phyloP scores from a whole-genome alignment of 176 grass and related monocot species.

The Aegilops speltoides region DNA sequence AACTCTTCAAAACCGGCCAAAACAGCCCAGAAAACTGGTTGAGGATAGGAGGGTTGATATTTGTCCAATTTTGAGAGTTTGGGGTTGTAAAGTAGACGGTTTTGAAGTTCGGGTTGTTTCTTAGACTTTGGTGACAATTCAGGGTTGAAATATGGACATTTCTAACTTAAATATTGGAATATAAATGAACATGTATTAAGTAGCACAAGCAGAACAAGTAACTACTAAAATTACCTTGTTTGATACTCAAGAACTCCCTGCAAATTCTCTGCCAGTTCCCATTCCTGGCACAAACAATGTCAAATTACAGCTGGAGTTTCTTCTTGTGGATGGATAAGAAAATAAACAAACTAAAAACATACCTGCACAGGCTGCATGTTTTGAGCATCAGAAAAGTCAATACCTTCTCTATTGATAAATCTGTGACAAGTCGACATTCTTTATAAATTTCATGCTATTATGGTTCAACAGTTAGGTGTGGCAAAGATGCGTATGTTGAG shows the following conservation, averaged over 20 bases:
- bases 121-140: no score
- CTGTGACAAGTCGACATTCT: constrained; percentile 46
- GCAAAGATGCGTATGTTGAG: no score
- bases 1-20: no score
- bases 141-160: no score
- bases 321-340: constrained; percentile 26
- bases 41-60: no score
- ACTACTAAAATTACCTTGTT: constrained; percentile 60
- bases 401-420: constrained; percentile 97
- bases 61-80: no score
- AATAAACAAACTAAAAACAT: constrained; percentile 12
- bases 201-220: background rate
- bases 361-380: constrained; percentile 99
- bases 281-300: constrained; percentile 69
- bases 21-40: no score
- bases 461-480: background rate
- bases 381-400: constrained; percentile 96
- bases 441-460: constrained; percentile 26
- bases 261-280: constrained; percentile 93
- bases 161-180: background rate
- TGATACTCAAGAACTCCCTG: constrained; percentile 95
- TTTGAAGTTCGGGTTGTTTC: no score
- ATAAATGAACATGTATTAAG: constrained; percentile 3
- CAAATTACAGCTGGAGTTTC: constrained; percentile 18
- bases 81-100: no score